A percentile compares a stretch with the other conserved stretches of the same genome.
Conservation (phyloP, 139 green algal genomes). For the Medakamo hakoo region DNA sequence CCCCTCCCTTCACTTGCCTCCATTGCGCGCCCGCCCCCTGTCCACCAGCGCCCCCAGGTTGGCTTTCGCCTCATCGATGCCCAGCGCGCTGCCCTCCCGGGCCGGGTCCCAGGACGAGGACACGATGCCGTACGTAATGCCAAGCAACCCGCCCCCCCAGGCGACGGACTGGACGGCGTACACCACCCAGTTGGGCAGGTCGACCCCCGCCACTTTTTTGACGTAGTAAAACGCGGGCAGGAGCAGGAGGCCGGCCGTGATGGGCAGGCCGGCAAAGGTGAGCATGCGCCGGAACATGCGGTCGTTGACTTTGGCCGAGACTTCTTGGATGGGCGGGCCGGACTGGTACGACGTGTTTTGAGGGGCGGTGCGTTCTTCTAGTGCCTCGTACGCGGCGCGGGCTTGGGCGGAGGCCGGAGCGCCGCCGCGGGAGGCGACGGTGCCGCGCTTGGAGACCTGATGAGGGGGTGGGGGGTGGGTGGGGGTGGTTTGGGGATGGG, state of each 20-base stretch:
- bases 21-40: neutral
- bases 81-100: constrained; percentile 32
- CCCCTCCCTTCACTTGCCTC: neutral
- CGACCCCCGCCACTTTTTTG: constrained; percentile 32
- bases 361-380: constrained; percentile 1
- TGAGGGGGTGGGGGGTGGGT: no score
- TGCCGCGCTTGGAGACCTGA: constrained; percentile 27
- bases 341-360: no score
- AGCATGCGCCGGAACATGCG: constrained; percentile 56
- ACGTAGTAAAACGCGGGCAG: constrained; percentile 56
- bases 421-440: constrained; percentile 9
- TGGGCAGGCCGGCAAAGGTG: constrained; percentile 35
- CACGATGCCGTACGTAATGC: constrained; percentile 62
- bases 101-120: constrained; percentile 45
- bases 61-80: constrained; percentile 30
- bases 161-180: constrained; percentile 32
- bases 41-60: constrained; percentile 37
- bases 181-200: constrained; percentile 42
- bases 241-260: constrained; percentile 31
- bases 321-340: constrained; percentile 2
- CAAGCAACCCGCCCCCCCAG: constrained; percentile 58
- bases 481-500: no score
- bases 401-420: no score
- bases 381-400: no score
- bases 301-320: constrained; percentile 17